A percentile compares a stretch with the other conserved stretches of the same genome.
These are phyloP conservation scores for Aphanocladium album DNA, from an alignment of 2,329 filamentous ascomycete genomes.

Conservation along the genomic window DNA sequence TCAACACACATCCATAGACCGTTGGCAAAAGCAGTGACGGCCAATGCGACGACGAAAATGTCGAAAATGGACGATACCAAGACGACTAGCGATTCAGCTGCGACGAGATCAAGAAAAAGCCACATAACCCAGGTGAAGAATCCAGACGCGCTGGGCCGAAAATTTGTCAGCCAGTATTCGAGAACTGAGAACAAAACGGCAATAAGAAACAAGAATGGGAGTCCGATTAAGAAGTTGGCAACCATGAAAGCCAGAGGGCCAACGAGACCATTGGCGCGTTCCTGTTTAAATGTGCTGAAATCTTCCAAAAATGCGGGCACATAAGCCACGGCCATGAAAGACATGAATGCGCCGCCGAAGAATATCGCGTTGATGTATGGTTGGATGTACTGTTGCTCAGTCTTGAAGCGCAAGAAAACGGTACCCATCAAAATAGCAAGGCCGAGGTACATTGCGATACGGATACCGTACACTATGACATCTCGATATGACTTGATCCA, in stretches of 20 bases:
- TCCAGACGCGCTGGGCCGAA: conserved; percentile 56
- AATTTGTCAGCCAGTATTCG: conserved; percentile 76
- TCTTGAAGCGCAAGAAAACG: conserved; percentile 70
- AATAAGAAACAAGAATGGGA: conserved; percentile 78
- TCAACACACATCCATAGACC: conserved; percentile 85
- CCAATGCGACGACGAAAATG: conserved; percentile 74
- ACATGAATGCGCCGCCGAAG: conserved; percentile 71
- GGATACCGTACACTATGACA: conserved; percentile 76
- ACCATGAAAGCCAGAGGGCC: conserved; percentile 67
- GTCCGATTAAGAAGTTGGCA: conserved; percentile 75
- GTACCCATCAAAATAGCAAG: conserved; percentile 85
- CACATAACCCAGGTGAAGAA: conserved; percentile 80
- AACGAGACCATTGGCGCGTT: conserved; percentile 77
- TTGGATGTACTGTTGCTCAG: conserved; percentile 68
- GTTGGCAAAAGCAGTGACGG: conserved; percentile 78
- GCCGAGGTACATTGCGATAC: conserved; percentile 71
- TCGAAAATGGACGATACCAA: conserved; percentile 68
- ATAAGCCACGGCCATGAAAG: conserved; percentile 79
- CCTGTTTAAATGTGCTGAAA: conserved; percentile 65
- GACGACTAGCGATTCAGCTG: conserved; percentile 78
- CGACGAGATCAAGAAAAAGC: conserved; percentile 79
- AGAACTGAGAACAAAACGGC: conserved; percentile 69
- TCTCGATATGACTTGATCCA: conserved; percentile 84
- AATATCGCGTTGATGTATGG: conserved; percentile 79
- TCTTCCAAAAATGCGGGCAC: conserved; percentile 82